A percentile compares a stretch with the other conserved stretches of the same genome.
These are phyloP conservation scores for Citrus glauca DNA, from an alignment of 345 rosid species.

Conservation along the genomic window DNA sequence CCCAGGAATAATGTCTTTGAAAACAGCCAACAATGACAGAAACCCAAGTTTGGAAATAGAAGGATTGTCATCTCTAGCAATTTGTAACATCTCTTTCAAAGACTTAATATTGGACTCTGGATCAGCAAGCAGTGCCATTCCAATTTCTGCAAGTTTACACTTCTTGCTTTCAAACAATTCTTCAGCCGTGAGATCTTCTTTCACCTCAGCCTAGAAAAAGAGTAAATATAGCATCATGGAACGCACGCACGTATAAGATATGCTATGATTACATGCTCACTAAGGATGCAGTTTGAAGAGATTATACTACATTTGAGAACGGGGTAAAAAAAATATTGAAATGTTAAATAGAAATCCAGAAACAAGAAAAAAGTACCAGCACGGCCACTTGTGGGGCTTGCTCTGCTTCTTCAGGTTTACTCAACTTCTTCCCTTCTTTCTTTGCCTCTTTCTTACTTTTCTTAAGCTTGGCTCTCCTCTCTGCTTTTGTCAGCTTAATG, in stretches of 20 bases:
- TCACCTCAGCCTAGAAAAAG: conserved; percentile 75
- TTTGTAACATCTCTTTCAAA: conserved; percentile 71
- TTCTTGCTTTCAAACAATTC: conserved; percentile 65
- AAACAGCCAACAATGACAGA: conserved; percentile 86
- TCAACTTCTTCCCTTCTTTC: conserved; percentile 51
- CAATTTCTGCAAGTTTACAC: conserved; percentile 77
- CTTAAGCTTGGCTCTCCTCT: conserved; percentile 78
- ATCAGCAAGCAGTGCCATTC: conserved; percentile 63
- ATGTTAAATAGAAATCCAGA: neutral
- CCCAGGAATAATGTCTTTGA: conserved; percentile 95
- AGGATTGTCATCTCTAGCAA: conserved; percentile 54
- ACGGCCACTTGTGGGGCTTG: conserved; percentile 67
- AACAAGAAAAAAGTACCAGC: conserved; percentile 44
- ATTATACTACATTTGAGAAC: neutral
- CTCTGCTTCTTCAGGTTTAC: conserved; percentile 35
- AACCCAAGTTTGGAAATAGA: conserved; percentile 66
- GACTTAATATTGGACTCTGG: conserved; percentile 74
- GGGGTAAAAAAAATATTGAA: neutral
- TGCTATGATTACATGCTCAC: neutral
- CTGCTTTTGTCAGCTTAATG: conserved; percentile 58
- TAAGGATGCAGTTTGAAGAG: neutral
- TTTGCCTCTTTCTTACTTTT: conserved; percentile 74
- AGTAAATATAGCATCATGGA: neutral
- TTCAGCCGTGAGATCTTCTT: conserved; percentile 79
- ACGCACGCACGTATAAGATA: neutral